Conservation (phyloP, 2,329 filamentous ascomycete genomes). For the Fonsecaea pedrosoi region DNA sequence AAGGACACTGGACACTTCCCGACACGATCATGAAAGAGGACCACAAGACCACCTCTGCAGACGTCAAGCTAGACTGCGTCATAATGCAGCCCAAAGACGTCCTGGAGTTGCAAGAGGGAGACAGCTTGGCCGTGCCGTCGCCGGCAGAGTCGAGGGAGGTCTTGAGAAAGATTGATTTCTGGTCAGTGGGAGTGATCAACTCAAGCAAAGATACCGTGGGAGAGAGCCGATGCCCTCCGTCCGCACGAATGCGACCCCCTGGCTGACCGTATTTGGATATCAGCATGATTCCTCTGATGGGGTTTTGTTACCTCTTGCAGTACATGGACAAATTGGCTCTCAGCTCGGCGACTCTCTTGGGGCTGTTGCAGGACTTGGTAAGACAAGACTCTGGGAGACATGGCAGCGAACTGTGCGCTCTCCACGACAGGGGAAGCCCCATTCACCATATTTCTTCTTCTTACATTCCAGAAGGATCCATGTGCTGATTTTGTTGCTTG, state of each 20-base stretch:
- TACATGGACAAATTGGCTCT: conserved; percentile 45
- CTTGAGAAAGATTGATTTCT: conserved; percentile 26
- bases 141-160: conserved; percentile 11
- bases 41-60: neutral
- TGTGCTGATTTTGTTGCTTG: conserved; percentile 18
- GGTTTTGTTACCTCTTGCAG: conserved; percentile 43
- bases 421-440: too few species aligned
- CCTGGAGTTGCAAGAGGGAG: conserved; percentile 3
- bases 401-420: neutral
- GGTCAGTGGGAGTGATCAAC: conserved; percentile 9
- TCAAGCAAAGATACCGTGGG: neutral
- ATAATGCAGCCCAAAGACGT: neutral
- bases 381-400: neutral
- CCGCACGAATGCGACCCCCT: neutral
- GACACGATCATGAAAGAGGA: neutral
- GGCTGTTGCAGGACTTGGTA: conserved; percentile 40
- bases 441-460: too few species aligned
- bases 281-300: conserved; percentile 42
- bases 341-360: conserved; percentile 44
- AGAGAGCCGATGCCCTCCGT: too few species aligned
- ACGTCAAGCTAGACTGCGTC: conserved; percentile 3
- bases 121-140: conserved; percentile 1
- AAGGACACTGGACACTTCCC: neutral
- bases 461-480: neutral
- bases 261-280: conserved; percentile 1